Evolutionary conservation across 2,329 filamentous ascomycete species (phyloP), one percentile per base, ranked within the genome.

Genomic region (Scortechinia acanthostroma): DNA sequence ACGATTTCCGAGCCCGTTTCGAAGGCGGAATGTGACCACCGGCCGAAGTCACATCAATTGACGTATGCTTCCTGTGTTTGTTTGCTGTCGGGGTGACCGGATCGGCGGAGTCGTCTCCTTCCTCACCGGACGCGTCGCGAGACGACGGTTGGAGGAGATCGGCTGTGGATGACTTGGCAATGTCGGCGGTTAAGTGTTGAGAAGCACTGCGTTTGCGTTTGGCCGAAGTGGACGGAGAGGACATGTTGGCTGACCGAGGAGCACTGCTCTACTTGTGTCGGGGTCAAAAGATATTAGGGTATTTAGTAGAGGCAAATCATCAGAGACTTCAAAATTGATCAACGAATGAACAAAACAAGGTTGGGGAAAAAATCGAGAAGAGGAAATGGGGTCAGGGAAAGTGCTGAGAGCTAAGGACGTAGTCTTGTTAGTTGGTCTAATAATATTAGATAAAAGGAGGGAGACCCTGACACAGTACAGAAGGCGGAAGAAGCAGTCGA

Each of bases 61-160:
- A 10, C n/a, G 71, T 68, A 33, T 70, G 65, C 61, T 82, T 82
- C 59, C 77, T 76, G 61, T 79, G 76, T 53, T 77, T 78, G 46
- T 59, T 50, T 6, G 30, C 47, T 35, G 54, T 50, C 17, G 35
- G 10, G 6, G 6, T 10, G 45, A 63, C 66, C 37, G 73, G 73
- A 59, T 83, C 76, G 49, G 76, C 75, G 44, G 86, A 77, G 15
- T 83, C 83, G 52, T 88, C 87, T 55, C 79, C 83, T 60, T 91
- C 88, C 66, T 95, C 88, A 51, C 76, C 86, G 15, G 88, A 91
- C 49, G 86, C 87, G 68, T 94, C 88, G 59, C 86, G 80, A 25
- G 88, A 91, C 16, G 86, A 89, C 25, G 86, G 75, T 61, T 83
- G 79, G 52, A 83, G 74, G 43, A 80, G 58, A 49, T 64, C 71